These are phyloP conservation scores for Rubia balearica DNA, from an alignment of 305 asterid genomes.

Conservation along the genomic window DNA sequence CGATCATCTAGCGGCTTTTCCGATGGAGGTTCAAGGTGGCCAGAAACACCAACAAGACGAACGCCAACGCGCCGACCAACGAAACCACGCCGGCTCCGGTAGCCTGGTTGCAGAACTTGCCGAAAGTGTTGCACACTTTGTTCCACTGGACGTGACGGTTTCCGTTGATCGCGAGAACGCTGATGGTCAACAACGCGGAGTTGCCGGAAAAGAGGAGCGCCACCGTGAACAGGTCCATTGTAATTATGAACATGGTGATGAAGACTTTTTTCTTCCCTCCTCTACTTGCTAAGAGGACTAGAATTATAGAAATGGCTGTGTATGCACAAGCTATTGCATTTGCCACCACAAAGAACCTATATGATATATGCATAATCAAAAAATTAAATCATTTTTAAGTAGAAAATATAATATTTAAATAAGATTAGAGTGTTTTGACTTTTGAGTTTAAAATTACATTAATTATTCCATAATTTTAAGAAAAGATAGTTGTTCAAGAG, in stretches of 20 bases:
- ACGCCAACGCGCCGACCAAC: conserved; percentile 27
- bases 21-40: conserved; percentile 43
- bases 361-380: background rate
- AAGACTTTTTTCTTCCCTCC: conserved; percentile 25
- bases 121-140: conserved; percentile 52
- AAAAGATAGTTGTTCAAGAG: too few species aligned
- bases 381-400: background rate
- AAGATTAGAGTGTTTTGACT: too few species aligned
- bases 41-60: conserved; percentile 42
- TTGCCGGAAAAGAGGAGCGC: conserved; percentile 60
- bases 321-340: conserved; percentile 64
- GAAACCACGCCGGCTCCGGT: conserved; percentile 46
- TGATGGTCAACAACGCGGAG: conserved; percentile 55
- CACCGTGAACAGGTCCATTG: conserved; percentile 53
- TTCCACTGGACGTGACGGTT: conserved; percentile 62
- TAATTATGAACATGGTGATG: conserved; percentile 20
- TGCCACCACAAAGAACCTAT: conserved; percentile 65
- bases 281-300: conserved; percentile 30
- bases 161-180: conserved; percentile 58
- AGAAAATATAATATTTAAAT: too few species aligned
- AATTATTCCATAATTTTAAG: too few species aligned
- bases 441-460: too few species aligned
- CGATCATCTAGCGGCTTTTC: conserved; percentile 16
- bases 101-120: conserved; percentile 42
- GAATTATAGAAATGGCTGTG: conserved; percentile 44